Evolutionary conservation across 257 asterid genomes (phyloP), one percentile per base, ranked within the genome.

Genomic region (Gynochthodes officinalis): DNA sequence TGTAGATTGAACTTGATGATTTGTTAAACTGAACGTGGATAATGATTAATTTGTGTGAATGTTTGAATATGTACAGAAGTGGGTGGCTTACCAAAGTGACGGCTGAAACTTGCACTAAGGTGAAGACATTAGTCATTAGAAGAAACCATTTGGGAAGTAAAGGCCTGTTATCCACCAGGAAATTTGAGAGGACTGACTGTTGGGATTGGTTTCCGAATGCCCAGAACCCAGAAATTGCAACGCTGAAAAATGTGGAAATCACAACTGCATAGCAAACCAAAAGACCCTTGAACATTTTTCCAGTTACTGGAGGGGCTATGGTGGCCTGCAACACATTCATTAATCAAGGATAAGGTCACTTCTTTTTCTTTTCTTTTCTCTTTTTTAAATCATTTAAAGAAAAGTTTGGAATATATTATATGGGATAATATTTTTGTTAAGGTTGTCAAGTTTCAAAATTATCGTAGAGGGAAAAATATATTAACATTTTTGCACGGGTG

Each of bases 271-370:
- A 89, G 27, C 91, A 87, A 14, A 87, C 77, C 75, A 87, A 60
- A 48, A 89, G 44, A 15, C 94, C 96, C 73, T 89, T 89, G 79
- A 89, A 87, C 93, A 89, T 87, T 73, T 89, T 89, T n/a, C 96
- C 94, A 0, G 75, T 81, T 4, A 81, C 84, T 5, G 96, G 96
- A 60, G 94, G 86, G 43, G 94, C 91, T 59, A 89, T 79, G 0
- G 96, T 89, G 3, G 96, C 96, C 96, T 87, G 78, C 76, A 59
- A 59, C 37, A 28, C 1, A 8, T n/a, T 10, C 9, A 49, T 49
- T 49, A 14, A 15, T 49, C 16, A 49, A 18, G 54, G n/a, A 14
- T n/a, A n/a, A n/a, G n/a, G n/a, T n/a, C n/a, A n/a, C n/a, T n/a
- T n/a, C n/a, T n/a, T n/a, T n/a, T n/a, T n/a, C n/a, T n/a, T n/a